Base-by-base conservation (phyloP, 495 filamentous ascomycete species). In the Xylaria flabelliformis region DNA sequence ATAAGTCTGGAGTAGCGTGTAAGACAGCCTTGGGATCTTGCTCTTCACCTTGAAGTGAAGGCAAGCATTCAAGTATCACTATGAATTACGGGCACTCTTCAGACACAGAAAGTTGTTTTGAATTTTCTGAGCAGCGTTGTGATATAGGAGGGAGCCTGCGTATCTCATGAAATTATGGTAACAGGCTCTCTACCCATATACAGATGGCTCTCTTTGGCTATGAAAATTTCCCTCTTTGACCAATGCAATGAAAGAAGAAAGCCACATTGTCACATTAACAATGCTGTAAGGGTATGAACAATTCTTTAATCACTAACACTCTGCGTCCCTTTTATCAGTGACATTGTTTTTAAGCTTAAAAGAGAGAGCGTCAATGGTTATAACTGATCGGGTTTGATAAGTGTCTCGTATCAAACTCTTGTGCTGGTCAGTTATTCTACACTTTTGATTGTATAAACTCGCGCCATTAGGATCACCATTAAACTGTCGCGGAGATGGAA, bases 401-500 rank as follows among this genome's bases (percentile, higher is more conserved):
- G 8, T 34, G 15, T 17, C 34, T 39, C 17, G 39, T 61, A 7
- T 39, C 19, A 34, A 61, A 10, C n/a, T n/a, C 34, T 19, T 15
- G 10, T 39, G 17, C 8, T 36, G 17, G 5, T 3, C 9, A 39
- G 46, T 19, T n/a, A 55, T n/a, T 56, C 21, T 32, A n/a, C 10
- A 6, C 26, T 55, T 26, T 21, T 4, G 15, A 44, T 42, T 10
- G 41, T 8, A 15, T 12, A 32, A 36, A 15, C 6, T 36, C 9
- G 41, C 44, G 17, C 9, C 8, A 12, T 41, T 34, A 41, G 10
- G 48, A 51, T 8, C 3, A 21, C 19, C n/a, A 21, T 65, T 17
- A 24, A 34, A 69, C 39, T 9, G n/a, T 34, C n/a, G 21, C 26
- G 15, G 19, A 46, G 48, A 71, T 71, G 69, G 59, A 44, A 8